These are phyloP conservation scores for Monosporascus sp. DNA, from an alignment of 2,329 filamentous ascomycete species.

Conservation along the genomic window DNA sequence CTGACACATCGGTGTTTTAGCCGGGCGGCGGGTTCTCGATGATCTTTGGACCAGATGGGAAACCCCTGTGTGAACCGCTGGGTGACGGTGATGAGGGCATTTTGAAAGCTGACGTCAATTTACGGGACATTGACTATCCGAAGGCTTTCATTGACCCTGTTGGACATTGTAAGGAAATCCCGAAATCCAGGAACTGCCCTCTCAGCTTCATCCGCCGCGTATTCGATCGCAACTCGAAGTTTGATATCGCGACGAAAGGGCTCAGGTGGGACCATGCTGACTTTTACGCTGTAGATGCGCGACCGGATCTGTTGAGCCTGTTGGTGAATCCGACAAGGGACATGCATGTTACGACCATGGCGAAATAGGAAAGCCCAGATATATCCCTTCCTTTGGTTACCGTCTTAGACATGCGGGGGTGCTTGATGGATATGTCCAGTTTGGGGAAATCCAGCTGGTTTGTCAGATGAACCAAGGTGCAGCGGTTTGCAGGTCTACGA, in stretches of 20 bases:
- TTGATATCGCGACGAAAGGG: not conserved
- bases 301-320: constrained; percentile 35
- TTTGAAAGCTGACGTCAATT: constrained; percentile 44
- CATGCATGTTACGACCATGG: constrained; percentile 14
- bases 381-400: not conserved
- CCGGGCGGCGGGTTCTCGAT: constrained; percentile 42
- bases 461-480: constrained; percentile 31
- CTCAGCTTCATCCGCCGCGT: not conserved
- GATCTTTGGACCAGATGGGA: constrained; percentile 47
- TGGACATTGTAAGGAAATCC: constrained; percentile 16
- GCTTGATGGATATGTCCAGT: not conserved
- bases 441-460: not conserved
- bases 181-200: not conserved
- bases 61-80: constrained; percentile 34
- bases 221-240: constrained; percentile 3
- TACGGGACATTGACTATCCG: constrained; percentile 35
- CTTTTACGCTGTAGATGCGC: constrained; percentile 18
- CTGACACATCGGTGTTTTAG: constrained; percentile 13
- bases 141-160: constrained; percentile 34
- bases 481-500: constrained; percentile 27
- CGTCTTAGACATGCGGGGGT: not conserved
- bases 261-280: not conserved
- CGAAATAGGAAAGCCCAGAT: not conserved
- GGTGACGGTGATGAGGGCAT: constrained; percentile 39
- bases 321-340: constrained; percentile 29